Evolutionary conservation across 1,284 basidiomycete genomes (phyloP).

Genomic region (Ceratobasidium sp.): DNA sequence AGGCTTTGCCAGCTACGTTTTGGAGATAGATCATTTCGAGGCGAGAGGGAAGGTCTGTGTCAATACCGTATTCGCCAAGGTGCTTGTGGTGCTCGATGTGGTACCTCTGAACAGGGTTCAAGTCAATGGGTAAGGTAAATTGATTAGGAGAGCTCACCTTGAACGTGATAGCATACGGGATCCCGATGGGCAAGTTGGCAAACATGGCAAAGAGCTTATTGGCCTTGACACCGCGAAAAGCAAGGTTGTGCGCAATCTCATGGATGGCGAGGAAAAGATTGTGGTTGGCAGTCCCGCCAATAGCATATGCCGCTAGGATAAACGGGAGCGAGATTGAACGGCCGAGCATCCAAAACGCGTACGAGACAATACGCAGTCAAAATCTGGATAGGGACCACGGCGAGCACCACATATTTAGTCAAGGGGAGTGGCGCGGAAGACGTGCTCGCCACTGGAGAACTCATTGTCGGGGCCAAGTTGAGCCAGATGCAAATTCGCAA

Average conservation of each 20-base stretch:
- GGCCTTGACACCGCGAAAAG: constrained; percentile 84
- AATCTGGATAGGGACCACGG: constrained; percentile 86
- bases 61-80: constrained; percentile 95
- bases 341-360: constrained; percentile 66
- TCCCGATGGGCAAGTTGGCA: constrained; percentile 92
- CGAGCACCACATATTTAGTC: constrained; percentile 88
- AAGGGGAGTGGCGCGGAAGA: constrained; percentile 61
- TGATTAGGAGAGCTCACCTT: constrained; percentile 70
- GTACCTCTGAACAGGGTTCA: constrained; percentile 70
- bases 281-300: constrained; percentile 97
- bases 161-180: constrained; percentile 96
- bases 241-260: constrained; percentile 98
- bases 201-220: constrained; percentile 93
- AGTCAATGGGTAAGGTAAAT: background rate
- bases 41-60: constrained; percentile 92
- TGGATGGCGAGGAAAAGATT: constrained; percentile 98
- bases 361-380: constrained; percentile 70
- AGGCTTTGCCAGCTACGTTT: constrained; percentile 97
- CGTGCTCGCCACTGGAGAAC: constrained; percentile 30
- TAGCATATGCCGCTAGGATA: constrained; percentile 82
- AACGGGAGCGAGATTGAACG: constrained; percentile 81
- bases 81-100: constrained; percentile 97
- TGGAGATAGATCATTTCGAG: constrained; percentile 89
- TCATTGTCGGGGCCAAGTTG: constrained; percentile 28
- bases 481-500: background rate